Conservation (phyloP, 768 basidiomycete species). For the Agaricus subrufescens region DNA sequence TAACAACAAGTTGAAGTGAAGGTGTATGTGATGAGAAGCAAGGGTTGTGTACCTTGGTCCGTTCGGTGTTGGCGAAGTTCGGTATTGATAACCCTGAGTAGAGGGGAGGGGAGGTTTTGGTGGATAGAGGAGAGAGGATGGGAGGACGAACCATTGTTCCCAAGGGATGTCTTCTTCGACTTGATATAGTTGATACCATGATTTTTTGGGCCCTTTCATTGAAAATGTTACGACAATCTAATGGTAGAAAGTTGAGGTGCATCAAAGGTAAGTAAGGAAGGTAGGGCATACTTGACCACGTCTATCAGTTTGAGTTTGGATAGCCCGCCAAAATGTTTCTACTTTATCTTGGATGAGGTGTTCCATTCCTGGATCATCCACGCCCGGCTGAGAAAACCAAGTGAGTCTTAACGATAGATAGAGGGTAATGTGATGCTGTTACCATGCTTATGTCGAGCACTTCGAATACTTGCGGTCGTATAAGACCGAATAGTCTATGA, state of each 20-base stretch:
- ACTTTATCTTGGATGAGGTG: slow-evolving; percentile 72
- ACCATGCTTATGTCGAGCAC: slow-evolving; percentile 86
- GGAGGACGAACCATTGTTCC: slow-evolving; percentile 68
- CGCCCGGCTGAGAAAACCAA: slow-evolving; percentile 53
- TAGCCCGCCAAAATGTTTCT: slow-evolving; percentile 71
- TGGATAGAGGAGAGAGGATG: background rate
- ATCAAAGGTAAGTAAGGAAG: background rate
- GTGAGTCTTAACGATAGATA: background rate
- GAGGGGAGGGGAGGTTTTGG: background rate
- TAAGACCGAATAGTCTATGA: slow-evolving; percentile 76
- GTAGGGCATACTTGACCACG: slow-evolving; percentile 56
- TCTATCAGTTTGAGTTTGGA: slow-evolving; percentile 60
- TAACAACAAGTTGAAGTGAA: background rate
- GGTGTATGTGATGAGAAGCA: background rate
- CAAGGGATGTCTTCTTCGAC: slow-evolving; percentile 82
- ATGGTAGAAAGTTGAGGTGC: background rate
- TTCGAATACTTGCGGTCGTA: slow-evolving; percentile 73
- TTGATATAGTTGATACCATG: slow-evolving; percentile 69
- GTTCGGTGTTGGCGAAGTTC: slow-evolving; percentile 70
- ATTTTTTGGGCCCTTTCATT: slow-evolving; percentile 72
- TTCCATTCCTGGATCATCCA: slow-evolving; percentile 70
- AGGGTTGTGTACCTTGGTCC: slow-evolving; percentile 44
- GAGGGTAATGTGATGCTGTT: slow-evolving; percentile 14
- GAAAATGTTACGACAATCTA: slow-evolving; percentile 74
- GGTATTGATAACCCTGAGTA: slow-evolving; percentile 68